Conservation (phyloP, 2,329 filamentous ascomycete genomes). For the Diaporthe vaccinii region DNA sequence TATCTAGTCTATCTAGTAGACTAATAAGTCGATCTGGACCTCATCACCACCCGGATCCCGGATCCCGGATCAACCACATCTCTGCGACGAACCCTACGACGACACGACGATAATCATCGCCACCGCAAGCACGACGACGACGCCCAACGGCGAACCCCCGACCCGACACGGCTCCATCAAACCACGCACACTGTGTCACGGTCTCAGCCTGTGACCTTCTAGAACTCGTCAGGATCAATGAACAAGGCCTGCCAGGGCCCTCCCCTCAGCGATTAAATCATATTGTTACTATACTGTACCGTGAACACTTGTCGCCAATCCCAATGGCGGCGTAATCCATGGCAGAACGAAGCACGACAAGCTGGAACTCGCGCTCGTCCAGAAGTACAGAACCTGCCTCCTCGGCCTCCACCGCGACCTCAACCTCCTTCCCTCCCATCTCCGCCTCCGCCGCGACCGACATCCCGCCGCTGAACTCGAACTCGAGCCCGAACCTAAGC, state of each 20-base stretch:
- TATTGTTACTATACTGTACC: constrained; percentile 6
- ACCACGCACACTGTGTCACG: constrained; percentile 20
- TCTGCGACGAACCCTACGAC: constrained; percentile 22
- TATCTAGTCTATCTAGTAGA: constrained; percentile 2
- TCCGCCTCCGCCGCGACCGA: constrained; percentile 25
- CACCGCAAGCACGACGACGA: not conserved
- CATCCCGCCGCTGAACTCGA: constrained; percentile 15
- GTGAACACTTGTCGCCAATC: constrained; percentile 52
- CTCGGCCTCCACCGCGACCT: constrained; percentile 43
- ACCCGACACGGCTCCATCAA: constrained; percentile 6
- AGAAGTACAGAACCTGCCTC: constrained; percentile 55
- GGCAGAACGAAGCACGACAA: constrained; percentile 73
- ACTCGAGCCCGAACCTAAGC: constrained; percentile 17
- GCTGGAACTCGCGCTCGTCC: constrained; percentile 56
- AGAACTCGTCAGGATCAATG: constrained; percentile 26
- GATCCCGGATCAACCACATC: constrained; percentile 1
- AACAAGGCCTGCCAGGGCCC: constrained; percentile 25
- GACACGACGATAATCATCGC: constrained; percentile 7
- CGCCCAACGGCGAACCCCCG: not conserved
- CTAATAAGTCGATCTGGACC: not conserved
- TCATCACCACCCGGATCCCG: constrained; percentile 6
- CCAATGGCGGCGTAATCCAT: constrained; percentile 76
- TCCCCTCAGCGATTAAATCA: constrained; percentile 17
- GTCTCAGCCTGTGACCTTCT: constrained; percentile 23
- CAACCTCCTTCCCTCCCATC: constrained; percentile 39